A percentile compares a stretch with the other conserved stretches of the same genome.
Conservation (phyloP, 192 early-diverging fungal species). For the Piromyces sp. region DNA sequence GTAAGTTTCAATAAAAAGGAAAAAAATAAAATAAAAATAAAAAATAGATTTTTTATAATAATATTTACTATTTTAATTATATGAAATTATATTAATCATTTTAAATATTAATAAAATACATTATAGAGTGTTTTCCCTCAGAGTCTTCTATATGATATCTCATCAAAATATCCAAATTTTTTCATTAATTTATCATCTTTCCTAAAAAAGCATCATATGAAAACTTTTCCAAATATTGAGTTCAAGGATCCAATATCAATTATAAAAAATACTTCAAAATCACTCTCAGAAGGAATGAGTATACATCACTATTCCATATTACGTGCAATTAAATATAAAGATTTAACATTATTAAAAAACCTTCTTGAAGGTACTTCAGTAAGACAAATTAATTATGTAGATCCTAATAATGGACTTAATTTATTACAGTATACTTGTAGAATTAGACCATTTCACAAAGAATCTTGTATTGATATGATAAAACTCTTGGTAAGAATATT, state of each 20-base stretch:
- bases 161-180: slow-evolving; percentile 23
- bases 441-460: slow-evolving; percentile 19
- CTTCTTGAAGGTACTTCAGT: slow-evolving; percentile 11
- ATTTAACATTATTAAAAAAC: slow-evolving; percentile 28
- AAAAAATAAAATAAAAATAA: not conserved
- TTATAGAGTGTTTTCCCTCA: slow-evolving; percentile 3
- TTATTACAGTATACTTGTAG: slow-evolving; percentile 40
- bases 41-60: not conserved
- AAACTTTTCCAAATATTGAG: slow-evolving; percentile 3
- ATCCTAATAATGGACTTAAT: slow-evolving; percentile 36
- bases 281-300: slow-evolving; percentile 8
- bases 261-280: slow-evolving; percentile 6
- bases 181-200: slow-evolving; percentile 16
- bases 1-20: not conserved
- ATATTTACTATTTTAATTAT: not conserved
- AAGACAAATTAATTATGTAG: slow-evolving; percentile 21
- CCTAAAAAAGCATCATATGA: not conserved
- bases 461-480: slow-evolving; percentile 13
- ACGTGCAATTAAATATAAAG: slow-evolving; percentile 36
- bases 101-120: not conserved
- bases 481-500: not conserved
- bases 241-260: slow-evolving; percentile 12
- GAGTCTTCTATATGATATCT: slow-evolving; percentile 18
- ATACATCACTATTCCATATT: slow-evolving; percentile 24
- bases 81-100: no score